These are phyloP conservation scores for Diplodia mutila DNA, from an alignment of 2,329 filamentous ascomycete genomes.

Conservation along the genomic window DNA sequence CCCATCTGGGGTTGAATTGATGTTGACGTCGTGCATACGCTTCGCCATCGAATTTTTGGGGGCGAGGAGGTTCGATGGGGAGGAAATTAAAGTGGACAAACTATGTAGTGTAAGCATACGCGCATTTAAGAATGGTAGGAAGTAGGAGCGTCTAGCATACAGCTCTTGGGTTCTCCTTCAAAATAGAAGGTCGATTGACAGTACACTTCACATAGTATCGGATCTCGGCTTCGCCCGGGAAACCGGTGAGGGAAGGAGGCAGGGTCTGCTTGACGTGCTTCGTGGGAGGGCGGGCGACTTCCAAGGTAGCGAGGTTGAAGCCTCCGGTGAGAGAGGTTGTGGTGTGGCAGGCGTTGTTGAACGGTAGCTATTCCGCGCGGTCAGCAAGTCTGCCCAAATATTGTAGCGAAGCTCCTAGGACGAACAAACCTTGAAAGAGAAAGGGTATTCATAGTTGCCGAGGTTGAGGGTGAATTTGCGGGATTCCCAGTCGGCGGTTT, in stretches of 20 bases:
- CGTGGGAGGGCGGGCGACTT: constrained; percentile 51
- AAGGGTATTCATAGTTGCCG: constrained; percentile 76
- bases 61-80: constrained; percentile 86
- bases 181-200: constrained; percentile 81
- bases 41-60: constrained; percentile 69
- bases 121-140: no score
- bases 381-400: not conserved
- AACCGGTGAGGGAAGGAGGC: constrained; percentile 85
- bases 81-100: constrained; percentile 73
- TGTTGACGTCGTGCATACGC: constrained; percentile 78
- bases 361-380: constrained; percentile 47
- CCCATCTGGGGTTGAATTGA: constrained; percentile 53
- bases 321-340: constrained; percentile 21
- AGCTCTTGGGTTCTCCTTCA: constrained; percentile 83
- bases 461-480: constrained; percentile 64
- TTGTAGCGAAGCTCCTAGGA: not conserved
- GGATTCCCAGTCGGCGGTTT: constrained; percentile 42
- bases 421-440: constrained; percentile 69
- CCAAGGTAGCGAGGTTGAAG: constrained; percentile 50
- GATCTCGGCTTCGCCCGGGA: constrained; percentile 85
- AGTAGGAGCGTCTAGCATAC: constrained; percentile 31
- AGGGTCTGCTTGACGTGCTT: constrained; percentile 82
- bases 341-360: constrained; percentile 73
- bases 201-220: constrained; percentile 96
- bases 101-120: constrained; percentile 9